Conservation (phyloP, 352 stramenopile genomes). For the Phytophthora agathidicida region DNA sequence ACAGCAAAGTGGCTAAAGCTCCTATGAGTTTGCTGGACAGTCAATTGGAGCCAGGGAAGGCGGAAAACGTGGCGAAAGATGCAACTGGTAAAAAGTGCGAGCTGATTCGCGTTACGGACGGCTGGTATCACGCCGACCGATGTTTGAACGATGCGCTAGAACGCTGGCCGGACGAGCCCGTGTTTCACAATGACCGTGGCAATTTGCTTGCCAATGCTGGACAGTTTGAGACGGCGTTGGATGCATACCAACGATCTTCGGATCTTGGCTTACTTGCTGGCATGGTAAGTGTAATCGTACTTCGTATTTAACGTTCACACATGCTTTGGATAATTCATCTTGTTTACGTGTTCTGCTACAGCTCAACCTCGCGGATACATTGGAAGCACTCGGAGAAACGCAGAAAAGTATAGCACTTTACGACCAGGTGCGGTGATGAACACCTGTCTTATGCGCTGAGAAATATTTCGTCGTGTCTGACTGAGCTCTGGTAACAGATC, state of each 20-base stretch:
- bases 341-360: constrained; percentile 21
- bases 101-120: constrained; percentile 54
- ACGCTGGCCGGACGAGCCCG: constrained; percentile 56
- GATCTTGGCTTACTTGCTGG: constrained; percentile 47
- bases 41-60: constrained; percentile 17
- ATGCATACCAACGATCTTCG: constrained; percentile 58
- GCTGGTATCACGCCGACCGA: constrained; percentile 49
- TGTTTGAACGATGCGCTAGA: constrained; percentile 57
- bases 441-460: no score
- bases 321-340: constrained; percentile 1
- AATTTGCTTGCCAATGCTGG: constrained; percentile 56
- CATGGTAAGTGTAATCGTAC: constrained; percentile 44
- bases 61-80: constrained; percentile 40
- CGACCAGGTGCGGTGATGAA: constrained; percentile 37
- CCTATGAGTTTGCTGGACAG: constrained; percentile 19
- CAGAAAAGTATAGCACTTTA: constrained; percentile 61
- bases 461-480: not conserved
- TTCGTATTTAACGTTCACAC: not conserved
- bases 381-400: constrained; percentile 66
- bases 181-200: constrained; percentile 67
- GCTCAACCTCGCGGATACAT: constrained; percentile 58
- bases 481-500: constrained; percentile 30
- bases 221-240: constrained; percentile 60
- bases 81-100: constrained; percentile 57
- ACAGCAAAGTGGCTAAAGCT: constrained; percentile 44